These are phyloP conservation scores for Phragmites australis DNA, from an alignment of 176 grass and related monocot genomes.

Conservation along the genomic window DNA sequence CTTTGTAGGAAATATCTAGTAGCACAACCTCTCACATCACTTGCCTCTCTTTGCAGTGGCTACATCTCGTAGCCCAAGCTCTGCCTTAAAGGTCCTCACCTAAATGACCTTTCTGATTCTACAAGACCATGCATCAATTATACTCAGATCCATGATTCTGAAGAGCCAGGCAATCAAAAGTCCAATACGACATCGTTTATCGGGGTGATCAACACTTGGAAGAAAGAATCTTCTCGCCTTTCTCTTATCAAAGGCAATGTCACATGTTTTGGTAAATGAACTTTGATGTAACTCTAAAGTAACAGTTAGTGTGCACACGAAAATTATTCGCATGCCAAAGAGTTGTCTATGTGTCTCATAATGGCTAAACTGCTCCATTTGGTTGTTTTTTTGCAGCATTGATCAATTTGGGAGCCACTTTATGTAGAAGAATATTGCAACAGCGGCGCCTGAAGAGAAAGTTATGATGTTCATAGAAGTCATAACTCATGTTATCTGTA, in stretches of 20 bases:
- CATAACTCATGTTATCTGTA: slow-evolving; percentile 14
- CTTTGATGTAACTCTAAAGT: not conserved
- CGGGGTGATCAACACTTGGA: not conserved
- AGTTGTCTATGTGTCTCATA: not conserved
- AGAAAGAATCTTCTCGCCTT: not conserved
- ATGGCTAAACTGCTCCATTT: not conserved
- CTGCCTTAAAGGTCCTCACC: no score
- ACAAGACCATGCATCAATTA: not conserved
- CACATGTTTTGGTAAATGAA: not conserved
- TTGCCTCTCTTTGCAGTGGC: no score
- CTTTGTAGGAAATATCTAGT: no score
- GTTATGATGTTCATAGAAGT: slow-evolving; percentile 35
- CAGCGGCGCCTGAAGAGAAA: slow-evolving; percentile 35
- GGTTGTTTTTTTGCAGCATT: slow-evolving; percentile 5
- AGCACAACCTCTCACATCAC: no score
- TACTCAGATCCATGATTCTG: not conserved
- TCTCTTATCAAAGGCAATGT: not conserved
- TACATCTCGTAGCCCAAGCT: no score
- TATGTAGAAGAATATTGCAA: slow-evolving; percentile 50
- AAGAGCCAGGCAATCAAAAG: no score
- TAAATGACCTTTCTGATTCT: not conserved
- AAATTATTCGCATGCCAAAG: no score
- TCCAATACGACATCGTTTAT: not conserved
- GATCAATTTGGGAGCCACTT: slow-evolving; percentile 50
- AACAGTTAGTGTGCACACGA: no score